Evolutionary conservation across 176 grass and related monocot species (phyloP), one percentile per base, ranked within the genome.

Genomic region (Musa troglodytarum): DNA sequence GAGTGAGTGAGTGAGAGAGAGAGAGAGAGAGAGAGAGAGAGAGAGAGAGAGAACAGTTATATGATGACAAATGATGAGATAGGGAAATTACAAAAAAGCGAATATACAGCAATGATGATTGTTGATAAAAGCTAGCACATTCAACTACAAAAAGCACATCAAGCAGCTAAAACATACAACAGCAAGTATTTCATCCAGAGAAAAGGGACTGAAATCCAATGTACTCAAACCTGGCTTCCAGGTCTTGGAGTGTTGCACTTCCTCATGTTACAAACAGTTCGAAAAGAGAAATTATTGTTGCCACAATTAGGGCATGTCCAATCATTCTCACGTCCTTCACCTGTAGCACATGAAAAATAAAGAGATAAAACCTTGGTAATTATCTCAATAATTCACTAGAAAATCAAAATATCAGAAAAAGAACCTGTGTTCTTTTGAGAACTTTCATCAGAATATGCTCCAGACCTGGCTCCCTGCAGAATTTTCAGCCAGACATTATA

Each of bases 221-320:
- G 11, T 10, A 55, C 10, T 23, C 81, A 53, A 76, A 96, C 92
- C 92, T 88, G 88, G 74, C 71, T 96, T 81, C 82, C 92, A 78
- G 92, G 92, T 69, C 86, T 90, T 78, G 92, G 86, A 55, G 88
- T 96, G 70, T 87, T 89, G 74, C 92, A 96, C 57, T 91, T 96
- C 73, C 92, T 88, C 92, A 96, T 96, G 78, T 96, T 96, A 81
- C 92, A 96, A 26, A 87, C 86, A 63, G 83, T 84, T n/a, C 92
- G 86, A 73, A 96, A 96, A 21, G 83, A 78, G 54, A 96, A 96
- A 78, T 96, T 96, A 50, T 86, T 80, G 69, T 96, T 96, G 53
- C 79, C 86, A 71, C 92, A 96, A 69, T 84, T 96, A 78, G 88
- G 88, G 70, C 92, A 96, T 73, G 84, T 88, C 92, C 92, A 96